Conservation (phyloP, 2,329 filamentous ascomycete genomes). For the Intubia oerlemansii region DNA sequence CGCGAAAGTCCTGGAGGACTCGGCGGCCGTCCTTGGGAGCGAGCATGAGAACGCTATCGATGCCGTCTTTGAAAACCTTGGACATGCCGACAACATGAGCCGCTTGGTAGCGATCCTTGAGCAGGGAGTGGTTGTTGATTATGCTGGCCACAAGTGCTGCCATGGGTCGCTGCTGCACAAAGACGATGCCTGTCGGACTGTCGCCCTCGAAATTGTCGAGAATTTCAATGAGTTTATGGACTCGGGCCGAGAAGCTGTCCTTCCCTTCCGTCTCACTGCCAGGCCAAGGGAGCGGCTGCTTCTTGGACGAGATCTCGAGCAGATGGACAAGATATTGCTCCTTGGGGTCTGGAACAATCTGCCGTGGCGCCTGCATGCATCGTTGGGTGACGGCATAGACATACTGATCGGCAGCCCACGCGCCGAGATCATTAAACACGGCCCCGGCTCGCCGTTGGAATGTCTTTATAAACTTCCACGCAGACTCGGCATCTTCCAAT, state of each 20-base stretch:
- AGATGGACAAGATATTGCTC: constrained; percentile 30
- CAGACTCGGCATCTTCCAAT: neutral
- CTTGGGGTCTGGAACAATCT: too few relatives aligned
- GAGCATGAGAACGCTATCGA: constrained; percentile 11
- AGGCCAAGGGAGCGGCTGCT: too few relatives aligned
- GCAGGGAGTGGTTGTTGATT: constrained; percentile 27
- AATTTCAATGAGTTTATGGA: too few relatives aligned
- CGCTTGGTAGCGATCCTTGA: constrained; percentile 23
- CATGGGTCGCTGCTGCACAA: constrained; percentile 40
- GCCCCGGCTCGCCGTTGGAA: constrained; percentile 27
- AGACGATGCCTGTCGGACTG: constrained; percentile 35
- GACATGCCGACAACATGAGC: constrained; percentile 30
- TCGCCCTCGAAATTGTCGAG: too few relatives aligned
- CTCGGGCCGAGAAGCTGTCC: too few relatives aligned
- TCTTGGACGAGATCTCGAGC: too few relatives aligned
- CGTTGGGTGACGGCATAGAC: constrained; percentile 26
- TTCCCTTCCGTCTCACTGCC: too few relatives aligned
- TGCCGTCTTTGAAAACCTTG: neutral
- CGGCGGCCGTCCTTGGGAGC: constrained; percentile 13
- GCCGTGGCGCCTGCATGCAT: too few relatives aligned
- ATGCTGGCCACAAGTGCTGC: constrained; percentile 38
- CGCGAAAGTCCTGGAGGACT: constrained; percentile 27
- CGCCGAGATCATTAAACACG: constrained; percentile 36
- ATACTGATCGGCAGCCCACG: constrained; percentile 49
- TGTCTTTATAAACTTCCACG: constrained; percentile 25